Base-by-base conservation (phyloP, 768 basidiomycete species). In the Steccherinum ochraceum region DNA sequence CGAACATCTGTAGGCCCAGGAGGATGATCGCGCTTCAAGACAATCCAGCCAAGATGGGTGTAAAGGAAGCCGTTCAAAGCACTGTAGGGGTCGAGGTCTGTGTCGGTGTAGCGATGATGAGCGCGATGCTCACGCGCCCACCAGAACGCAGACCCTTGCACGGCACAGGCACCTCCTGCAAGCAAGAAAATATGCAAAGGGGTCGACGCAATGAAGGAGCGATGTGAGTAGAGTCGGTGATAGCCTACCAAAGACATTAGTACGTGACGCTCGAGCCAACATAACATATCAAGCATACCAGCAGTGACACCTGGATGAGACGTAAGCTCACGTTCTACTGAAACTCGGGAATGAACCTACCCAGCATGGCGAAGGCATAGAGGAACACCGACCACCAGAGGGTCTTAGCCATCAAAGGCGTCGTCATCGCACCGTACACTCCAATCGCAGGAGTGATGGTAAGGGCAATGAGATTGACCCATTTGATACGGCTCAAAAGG, bases 341-440 rank as follows among this genome's bases (percentile, higher is more conserved):
- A n/a, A n/a, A n/a, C n/a, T n/a, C n/a, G n/a, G n/a, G 27, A 54
- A 63, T 54, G 59, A 7, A 41, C 73, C 61, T 64, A 83, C 90
- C 87, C 54, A 93, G 71, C 78, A 93, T 90, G n/a, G 89, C 88
- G 67, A 86, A 87, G 56, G 84, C 69, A 72, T 93, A 95, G 72
- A 91, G 94, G 16, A 76, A 60, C 23, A 78, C 64, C 16, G 81
- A 69, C 69, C 83, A 93, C 7, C 79, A 46, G 21, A 71, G 60
- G 0, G 93, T 95, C 61, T 75, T 68, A 46, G 60, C 62, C 49
- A 72, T 67, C 40, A 73, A 57, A 45, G 71, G 65, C 7, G 79
- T 79, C 11, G 79, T 73, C 46, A 82, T 58, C 24, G 68, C 51
- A 12, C 92, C 93, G 69, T 84, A 89, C 46, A 84, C 63, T 46